phyloP scores from a whole-genome alignment of 2,329 filamentous ascomycete genomes.

The Metarhizium humberi region DNA sequence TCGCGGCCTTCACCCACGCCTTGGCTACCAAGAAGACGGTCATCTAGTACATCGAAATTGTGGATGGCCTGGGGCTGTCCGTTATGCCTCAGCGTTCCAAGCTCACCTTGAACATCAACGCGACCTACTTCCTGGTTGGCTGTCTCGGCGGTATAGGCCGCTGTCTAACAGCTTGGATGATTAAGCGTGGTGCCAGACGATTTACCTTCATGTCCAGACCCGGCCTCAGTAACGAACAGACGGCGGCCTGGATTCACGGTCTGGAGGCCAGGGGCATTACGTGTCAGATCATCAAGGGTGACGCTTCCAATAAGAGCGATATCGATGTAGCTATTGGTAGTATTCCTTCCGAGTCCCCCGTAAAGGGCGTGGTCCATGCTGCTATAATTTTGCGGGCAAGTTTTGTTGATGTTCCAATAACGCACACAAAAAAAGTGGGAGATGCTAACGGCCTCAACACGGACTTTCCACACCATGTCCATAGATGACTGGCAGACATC shows the following conservation, averaged over 20 bases:
- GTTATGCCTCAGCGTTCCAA: too few species aligned
- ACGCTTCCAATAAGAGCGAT: slow-evolving; percentile 7
- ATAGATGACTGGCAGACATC: slow-evolving; percentile 13
- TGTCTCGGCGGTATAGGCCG: slow-evolving; percentile 22
- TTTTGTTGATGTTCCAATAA: slow-evolving; percentile 10
- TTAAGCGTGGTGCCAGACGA: slow-evolving; percentile 13
- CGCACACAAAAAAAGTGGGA: not conserved
- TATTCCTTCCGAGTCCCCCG: not conserved
- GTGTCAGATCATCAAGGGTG: slow-evolving; percentile 15
- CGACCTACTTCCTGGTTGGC: slow-evolving; percentile 12
- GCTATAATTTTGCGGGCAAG: slow-evolving; percentile 22
- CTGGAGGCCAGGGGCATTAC: slow-evolving; percentile 14
- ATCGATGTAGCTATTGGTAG: slow-evolving; percentile 10
- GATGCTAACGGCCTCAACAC: not conserved
- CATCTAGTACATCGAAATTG: too few species aligned
- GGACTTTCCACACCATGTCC: slow-evolving; percentile 11
- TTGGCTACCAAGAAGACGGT: too few species aligned
- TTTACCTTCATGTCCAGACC: slow-evolving; percentile 20
- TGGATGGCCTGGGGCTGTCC: too few species aligned
- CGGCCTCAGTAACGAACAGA: slow-evolving; percentile 15
- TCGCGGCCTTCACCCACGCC: too few species aligned
- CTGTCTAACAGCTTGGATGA: slow-evolving; percentile 23
- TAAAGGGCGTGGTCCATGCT: slow-evolving; percentile 24
- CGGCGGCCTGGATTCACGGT: slow-evolving; percentile 10
- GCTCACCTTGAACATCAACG: slow-evolving; percentile 5